These are phyloP conservation scores for Sporothrix schenckii DNA, from an alignment of 2,329 filamentous ascomycete species.

Conservation along the genomic window DNA sequence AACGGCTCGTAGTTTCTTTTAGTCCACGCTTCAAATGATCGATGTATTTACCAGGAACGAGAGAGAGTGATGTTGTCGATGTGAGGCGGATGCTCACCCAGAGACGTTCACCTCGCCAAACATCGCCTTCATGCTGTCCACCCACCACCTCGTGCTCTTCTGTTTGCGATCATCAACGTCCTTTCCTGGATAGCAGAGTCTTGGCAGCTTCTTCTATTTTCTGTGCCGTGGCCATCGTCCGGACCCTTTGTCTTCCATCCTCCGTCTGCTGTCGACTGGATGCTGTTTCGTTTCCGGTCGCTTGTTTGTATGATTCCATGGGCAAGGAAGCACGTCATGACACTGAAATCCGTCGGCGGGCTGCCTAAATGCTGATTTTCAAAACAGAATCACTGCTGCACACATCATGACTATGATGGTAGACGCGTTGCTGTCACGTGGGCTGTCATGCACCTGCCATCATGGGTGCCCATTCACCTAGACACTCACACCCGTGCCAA, in stretches of 20 bases:
- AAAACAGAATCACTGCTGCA: background rate
- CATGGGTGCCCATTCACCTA: background rate
- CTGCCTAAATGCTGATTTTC: constrained; percentile 11
- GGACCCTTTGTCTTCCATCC: background rate
- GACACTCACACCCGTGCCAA: background rate
- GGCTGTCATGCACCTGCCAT: no score
- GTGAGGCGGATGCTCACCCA: background rate
- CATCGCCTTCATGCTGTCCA: background rate
- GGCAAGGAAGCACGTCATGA: background rate
- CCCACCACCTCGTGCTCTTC: background rate
- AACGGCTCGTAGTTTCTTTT: background rate
- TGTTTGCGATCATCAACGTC: background rate
- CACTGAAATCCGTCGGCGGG: background rate
- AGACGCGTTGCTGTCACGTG: background rate
- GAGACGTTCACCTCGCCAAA: background rate
- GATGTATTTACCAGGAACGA: background rate
- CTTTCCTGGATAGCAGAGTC: constrained; percentile 19
- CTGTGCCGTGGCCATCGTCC: background rate
- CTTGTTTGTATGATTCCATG: constrained; percentile 11
- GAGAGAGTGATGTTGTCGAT: background rate
- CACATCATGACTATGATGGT: background rate
- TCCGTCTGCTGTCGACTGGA: background rate
- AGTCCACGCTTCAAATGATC: background rate
- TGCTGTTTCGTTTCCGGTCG: constrained; percentile 5
- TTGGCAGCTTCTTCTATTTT: constrained; percentile 12